Evolutionary conservation across 176 grass and related monocot genomes (phyloP).

Genomic region (Themeda triandra): DNA sequence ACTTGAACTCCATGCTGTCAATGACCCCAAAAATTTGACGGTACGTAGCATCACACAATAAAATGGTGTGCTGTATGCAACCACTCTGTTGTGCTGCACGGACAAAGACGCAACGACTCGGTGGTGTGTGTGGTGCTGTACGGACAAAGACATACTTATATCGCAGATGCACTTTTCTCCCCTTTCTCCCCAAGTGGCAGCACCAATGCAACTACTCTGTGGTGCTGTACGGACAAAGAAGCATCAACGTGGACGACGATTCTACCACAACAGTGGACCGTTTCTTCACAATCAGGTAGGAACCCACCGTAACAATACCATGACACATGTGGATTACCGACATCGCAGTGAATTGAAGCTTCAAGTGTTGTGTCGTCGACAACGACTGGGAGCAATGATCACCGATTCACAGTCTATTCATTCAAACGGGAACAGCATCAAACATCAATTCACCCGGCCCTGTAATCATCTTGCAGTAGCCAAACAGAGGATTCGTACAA

Average conservation of each 20-base stretch:
- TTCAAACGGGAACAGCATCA: too few species aligned
- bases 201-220: background rate
- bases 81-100: too few species aligned
- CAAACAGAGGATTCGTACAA: background rate
- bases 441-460: background rate
- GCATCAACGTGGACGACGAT: constrained; percentile 8
- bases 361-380: background rate
- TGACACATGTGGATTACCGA: background rate
- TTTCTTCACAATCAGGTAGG: background rate
- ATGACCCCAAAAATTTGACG: too few species aligned
- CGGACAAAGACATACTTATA: background rate
- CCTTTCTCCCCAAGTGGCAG: too few species aligned
- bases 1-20: too few species aligned
- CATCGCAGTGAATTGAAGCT: background rate
- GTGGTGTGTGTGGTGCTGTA: background rate
- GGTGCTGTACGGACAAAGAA: background rate
- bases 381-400: background rate
- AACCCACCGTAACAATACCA: background rate
- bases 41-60: background rate
- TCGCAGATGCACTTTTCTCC: too few species aligned
- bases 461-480: background rate
- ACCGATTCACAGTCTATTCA: background rate
- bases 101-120: background rate
- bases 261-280: background rate
- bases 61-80: background rate